Percentiles rank a stretch among this genome's conserved stretches.
Conservation (phyloP, 148 eudicot genomes). For the Fallopia convolvulus region DNA sequence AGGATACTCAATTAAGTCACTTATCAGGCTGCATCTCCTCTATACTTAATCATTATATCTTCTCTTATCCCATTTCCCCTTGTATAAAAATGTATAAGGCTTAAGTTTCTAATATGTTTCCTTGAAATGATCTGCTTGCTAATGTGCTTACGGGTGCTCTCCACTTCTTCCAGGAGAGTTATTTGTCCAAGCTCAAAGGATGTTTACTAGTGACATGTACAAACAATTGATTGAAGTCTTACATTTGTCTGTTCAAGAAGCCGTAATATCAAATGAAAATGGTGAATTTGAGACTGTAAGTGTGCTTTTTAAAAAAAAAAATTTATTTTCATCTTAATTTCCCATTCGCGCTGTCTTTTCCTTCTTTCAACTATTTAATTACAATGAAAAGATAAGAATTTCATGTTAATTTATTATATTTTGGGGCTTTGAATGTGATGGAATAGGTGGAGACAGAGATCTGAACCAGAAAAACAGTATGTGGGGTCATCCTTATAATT, state of each 20-base stretch:
- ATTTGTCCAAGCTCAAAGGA: conserved; percentile 68
- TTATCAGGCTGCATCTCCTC: not conserved
- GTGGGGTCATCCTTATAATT: not conserved
- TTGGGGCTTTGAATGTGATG: not conserved
- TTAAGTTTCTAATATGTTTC: not conserved
- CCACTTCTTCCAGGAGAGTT: conserved; percentile 59
- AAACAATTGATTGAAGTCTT: conserved; percentile 51
- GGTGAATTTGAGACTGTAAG: conserved; percentile 76
- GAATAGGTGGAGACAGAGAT: not conserved
- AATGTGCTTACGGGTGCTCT: conserved; percentile 9
- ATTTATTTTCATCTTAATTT: not conserved
- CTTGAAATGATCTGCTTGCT: conserved; percentile 8
- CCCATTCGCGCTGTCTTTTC: not conserved
- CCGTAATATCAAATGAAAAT: conserved; percentile 31
- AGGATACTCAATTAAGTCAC: not conserved
- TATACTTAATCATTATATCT: not conserved
- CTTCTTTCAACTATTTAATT: not conserved
- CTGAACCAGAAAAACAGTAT: not conserved
- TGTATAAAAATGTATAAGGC: not conserved
- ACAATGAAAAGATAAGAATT: not conserved
- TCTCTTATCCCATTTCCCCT: not conserved
- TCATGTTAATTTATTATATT: not conserved
- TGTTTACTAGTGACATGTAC: conserved; percentile 84
- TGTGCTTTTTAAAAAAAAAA: too few species aligned
- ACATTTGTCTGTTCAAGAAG: conserved; percentile 49